Conservation (phyloP, 1,284 basidiomycete species). For the Leccinum subrobustum region DNA sequence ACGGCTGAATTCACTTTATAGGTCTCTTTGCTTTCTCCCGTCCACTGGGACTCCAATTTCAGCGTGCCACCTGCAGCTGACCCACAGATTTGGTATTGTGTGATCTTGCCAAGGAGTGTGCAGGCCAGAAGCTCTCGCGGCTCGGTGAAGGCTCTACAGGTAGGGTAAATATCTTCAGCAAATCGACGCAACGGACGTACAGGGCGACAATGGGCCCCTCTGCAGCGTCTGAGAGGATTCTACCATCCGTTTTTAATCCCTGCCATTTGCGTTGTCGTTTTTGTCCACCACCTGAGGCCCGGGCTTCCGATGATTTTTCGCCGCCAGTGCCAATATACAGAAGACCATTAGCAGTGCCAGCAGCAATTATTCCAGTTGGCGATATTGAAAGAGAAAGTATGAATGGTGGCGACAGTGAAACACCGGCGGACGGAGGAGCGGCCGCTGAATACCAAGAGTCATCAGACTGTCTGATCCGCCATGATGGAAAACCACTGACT, state of each 20-base stretch:
- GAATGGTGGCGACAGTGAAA: slow-evolving; percentile 72
- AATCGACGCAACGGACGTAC: too few species aligned
- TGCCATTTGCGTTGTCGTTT: slow-evolving; percentile 70
- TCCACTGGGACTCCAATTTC: slow-evolving; percentile 46
- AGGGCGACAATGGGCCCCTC: slow-evolving; percentile 29
- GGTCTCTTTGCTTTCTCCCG: slow-evolving; percentile 34
- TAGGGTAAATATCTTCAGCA: too few species aligned
- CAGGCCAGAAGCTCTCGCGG: too few species aligned
- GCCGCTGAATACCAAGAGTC: slow-evolving; percentile 35
- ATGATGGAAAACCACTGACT: slow-evolving; percentile 38
- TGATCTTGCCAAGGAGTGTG: too few species aligned
- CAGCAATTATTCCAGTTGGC: slow-evolving; percentile 57
- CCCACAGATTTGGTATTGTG: slow-evolving; percentile 6
- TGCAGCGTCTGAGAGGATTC: slow-evolving; percentile 50
- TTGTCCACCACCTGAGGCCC: slow-evolving; percentile 36
- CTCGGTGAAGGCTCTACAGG: too few species aligned
- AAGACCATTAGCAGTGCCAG: slow-evolving; percentile 71
- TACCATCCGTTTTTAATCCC: slow-evolving; percentile 53
- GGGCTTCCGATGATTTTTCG: slow-evolving; percentile 42
- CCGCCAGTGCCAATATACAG: slow-evolving; percentile 68
- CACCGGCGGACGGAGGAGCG: slow-evolving; percentile 40
- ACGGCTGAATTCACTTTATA: slow-evolving; percentile 65
- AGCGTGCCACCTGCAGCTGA: slow-evolving; percentile 31
- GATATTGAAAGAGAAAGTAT: slow-evolving; percentile 60
- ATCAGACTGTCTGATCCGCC: neutral